Percentiles rank a stretch among this genome's conserved stretches.
Evolutionary conservation across 257 asterid genomes (phyloP).

Genomic region (Plantago major): DNA sequence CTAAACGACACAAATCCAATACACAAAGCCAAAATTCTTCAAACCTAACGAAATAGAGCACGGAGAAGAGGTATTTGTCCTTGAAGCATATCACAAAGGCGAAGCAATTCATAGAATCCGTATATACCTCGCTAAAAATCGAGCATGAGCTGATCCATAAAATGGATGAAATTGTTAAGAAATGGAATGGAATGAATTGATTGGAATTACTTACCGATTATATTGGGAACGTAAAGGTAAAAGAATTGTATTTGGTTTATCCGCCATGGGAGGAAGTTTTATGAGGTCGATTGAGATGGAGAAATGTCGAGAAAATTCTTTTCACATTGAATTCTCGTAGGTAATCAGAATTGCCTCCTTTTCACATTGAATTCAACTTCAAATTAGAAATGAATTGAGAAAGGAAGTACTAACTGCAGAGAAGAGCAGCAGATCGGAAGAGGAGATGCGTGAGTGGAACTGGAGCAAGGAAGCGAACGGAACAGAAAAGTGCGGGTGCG

Average conservation of each 20-base stretch:
- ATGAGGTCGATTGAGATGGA: not conserved
- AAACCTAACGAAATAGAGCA: no score
- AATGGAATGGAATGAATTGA: not conserved
- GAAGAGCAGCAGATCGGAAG: no score
- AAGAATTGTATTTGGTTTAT: conserved; percentile 45
- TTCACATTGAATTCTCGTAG: no score
- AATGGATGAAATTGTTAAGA: conserved; percentile 3
- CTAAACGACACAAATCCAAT: conserved; percentile 8
- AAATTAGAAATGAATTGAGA: no score
- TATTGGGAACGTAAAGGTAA: conserved; percentile 86
- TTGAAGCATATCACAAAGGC: conserved; percentile 88
- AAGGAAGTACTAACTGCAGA: no score
- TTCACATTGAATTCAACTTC: no score
- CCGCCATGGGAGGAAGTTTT: conserved; percentile 49
- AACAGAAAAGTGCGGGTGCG: no score
- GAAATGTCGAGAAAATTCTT: no score
- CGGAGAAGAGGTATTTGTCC: conserved; percentile 74
- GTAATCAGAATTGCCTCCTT: no score
- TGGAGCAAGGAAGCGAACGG: no score
- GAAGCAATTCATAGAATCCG: conserved; percentile 78
- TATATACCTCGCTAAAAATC: conserved; percentile 48
- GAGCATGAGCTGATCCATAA: conserved; percentile 14
- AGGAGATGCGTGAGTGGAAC: no score
- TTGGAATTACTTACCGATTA: conserved; percentile 48
- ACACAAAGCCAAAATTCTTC: not conserved